Evolutionary conservation across 2,329 filamentous ascomycete species (phyloP), one percentile per base, ranked within the genome.

Genomic region (Fusarium sp.): DNA sequence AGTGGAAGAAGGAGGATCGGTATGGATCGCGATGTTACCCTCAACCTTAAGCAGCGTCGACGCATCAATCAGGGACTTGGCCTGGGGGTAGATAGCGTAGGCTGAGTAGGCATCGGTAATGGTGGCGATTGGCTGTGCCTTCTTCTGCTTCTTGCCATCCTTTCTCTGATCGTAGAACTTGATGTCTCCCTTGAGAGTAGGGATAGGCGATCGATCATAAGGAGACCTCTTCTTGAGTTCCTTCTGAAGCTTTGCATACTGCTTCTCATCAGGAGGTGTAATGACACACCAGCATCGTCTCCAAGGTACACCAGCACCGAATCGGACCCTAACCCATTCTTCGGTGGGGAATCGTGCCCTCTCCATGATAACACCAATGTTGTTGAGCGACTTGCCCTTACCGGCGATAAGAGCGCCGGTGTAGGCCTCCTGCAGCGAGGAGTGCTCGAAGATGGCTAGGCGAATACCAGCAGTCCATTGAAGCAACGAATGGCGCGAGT

Each of bases 391-490:
- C 78, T 94, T 97, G 60, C 94, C 96, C 81, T 98, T 98, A 56
- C 94, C 96, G 13, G 96, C 96, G 76, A 99, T 96, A 44, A 99
- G 84, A 21, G 95, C 95, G 8, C 96, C 96, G 0, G 96, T 99
- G 78, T 99, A 99, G 1, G 96, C 94, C 81, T 99, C 96, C 77
- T 98, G 95, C 34, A 99, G 84, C 0, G 93, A 94, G 2, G 94
- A 90, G 76, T 98, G 92, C 82, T 99, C 96, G 78, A 91, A 98
- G 88, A 98, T 97, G 74, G 95, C 88, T 22, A 99, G 88, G 46
- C 96, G 90, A 71, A 99, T 98, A 44, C 92, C 94, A 17, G 96
- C 92, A 2, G 96, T 97, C 96, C 96, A 99, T 80, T 98, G 94
- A 4, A 94, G 91, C 56, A 99, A 84, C 0, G 95, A 97, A 76